Conservation (phyloP, 106 monocot species). For the Acorus gramineus region DNA sequence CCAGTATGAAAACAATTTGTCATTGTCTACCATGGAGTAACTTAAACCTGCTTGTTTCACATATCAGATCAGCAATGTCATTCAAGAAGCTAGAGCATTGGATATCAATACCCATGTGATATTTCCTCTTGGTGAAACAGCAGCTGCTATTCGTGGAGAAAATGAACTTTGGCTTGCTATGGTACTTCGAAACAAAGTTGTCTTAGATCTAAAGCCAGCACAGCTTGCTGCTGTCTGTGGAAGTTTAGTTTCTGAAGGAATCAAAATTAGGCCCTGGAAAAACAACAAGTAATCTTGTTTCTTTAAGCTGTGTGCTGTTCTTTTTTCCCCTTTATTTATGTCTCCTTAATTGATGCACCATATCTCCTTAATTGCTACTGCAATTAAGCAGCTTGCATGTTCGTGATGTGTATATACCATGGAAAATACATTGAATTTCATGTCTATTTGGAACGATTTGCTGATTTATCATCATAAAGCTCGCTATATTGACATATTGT, state of each 20-base stretch:
- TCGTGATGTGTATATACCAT: no score
- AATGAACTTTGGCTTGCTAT: slow-evolving; percentile 97
- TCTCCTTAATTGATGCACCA: not conserved
- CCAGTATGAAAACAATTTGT: no score
- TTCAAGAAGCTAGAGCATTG: slow-evolving; percentile 80
- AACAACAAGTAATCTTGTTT: slow-evolving; percentile 36
- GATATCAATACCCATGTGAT: slow-evolving; percentile 73
- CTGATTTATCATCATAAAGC: no score
- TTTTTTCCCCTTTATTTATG: not conserved
- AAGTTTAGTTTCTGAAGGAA: slow-evolving; percentile 95
- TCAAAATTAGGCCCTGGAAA: slow-evolving; percentile 91
- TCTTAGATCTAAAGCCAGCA: slow-evolving; percentile 72
- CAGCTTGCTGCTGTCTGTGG: slow-evolving; percentile 90
- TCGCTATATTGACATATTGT: no score
- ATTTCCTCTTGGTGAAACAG: slow-evolving; percentile 91
- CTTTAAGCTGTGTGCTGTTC: not conserved
- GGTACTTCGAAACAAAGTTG: slow-evolving; percentile 80
- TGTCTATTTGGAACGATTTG: no score
- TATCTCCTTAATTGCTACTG: not conserved
- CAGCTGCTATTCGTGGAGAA: slow-evolving; percentile 84
- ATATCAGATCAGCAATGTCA: slow-evolving; percentile 79
- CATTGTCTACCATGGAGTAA: no score
- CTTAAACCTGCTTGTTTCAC: slow-evolving; percentile 2
- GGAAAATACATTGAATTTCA: no score
- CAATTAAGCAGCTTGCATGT: no score